phyloP scores from a whole-genome alignment of 2,329 filamentous ascomycete species.

The Beauveria bassiana region DNA sequence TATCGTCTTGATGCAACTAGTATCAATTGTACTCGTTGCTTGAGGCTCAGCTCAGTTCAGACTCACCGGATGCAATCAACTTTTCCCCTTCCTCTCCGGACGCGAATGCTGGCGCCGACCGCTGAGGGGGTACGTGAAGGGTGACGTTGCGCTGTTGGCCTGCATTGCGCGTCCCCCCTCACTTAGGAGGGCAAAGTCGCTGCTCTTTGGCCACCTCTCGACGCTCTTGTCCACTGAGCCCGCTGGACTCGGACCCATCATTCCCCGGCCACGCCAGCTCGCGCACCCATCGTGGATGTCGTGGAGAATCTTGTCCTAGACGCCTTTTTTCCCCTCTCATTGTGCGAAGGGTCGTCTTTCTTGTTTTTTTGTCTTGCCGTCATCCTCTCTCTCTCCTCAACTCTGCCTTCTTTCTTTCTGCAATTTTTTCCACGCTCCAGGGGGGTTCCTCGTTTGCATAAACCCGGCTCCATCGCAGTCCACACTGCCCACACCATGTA shows the following conservation, averaged over 20 bases:
- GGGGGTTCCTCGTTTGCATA: neutral
- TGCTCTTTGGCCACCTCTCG: neutral
- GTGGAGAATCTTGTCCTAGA: neutral
- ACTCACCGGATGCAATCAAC: neutral
- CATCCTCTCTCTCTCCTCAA: too few relatives aligned
- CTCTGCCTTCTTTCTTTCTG: neutral
- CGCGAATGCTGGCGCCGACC: neutral
- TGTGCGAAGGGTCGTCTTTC: neutral
- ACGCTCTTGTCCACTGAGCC: neutral
- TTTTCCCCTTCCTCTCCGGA: neutral
- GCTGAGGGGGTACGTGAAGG: conserved; percentile 1
- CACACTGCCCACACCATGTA: neutral
- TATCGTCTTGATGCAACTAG: too few relatives aligned
- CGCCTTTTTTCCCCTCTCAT: neutral
- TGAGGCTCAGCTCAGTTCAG: too few relatives aligned
- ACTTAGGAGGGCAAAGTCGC: conserved; percentile 1
- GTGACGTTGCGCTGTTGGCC: conserved; percentile 10
- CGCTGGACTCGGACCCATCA: neutral
- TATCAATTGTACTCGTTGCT: too few relatives aligned
- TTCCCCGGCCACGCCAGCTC: conserved; percentile 1
- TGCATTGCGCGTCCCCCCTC: conserved; percentile 11
- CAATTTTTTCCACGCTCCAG: neutral
- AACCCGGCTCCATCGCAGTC: neutral
- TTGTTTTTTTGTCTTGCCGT: neutral
- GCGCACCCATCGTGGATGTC: neutral